Base-by-base conservation (phyloP, 2,329 filamentous ascomycete genomes). In the Metarhizium album region DNA sequence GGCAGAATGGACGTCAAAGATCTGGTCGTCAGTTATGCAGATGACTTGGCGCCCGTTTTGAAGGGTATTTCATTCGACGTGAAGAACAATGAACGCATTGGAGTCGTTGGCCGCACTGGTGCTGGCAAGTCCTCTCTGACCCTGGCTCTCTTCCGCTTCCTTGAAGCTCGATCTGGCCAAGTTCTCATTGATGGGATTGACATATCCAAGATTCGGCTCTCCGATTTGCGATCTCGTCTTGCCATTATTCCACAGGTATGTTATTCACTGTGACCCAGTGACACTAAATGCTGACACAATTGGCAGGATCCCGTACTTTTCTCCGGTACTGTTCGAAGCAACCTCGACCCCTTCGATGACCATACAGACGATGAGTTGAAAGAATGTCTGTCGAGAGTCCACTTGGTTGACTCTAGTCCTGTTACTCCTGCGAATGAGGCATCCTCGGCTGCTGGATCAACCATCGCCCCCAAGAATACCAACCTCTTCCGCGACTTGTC, bases 101-200 rank as follows among this genome's bases (percentile, higher is more conserved):
- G 86, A n/a, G 82, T 90, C 3, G 82, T 90, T 4, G 87, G 87
- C 11, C 79, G 87, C 16, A 90, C 87, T 0, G 86, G 86, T 3
- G 86, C 86, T 0, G 86, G 86, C 51, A 90, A 90, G 66, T 87
- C 84, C 0, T 86, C 83, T 0, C 67, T 90, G 22, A 88, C 86
- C 0, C 71, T 90, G 1, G 85, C 86, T 0, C 70, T 90, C 1
- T 90, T 90, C 74, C 82, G 86, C 20, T 89, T 90, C 70, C 69
- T 90, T 13, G 84, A 89, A 62, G 78, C 83, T 0, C 68, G 74
- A 5, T 75, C 80, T 13, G 86, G 86, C 8, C 77, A 67, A 14
- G 82, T 90, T 54, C 63, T 73, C 52, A 85, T 91, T 54, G 87
- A 90, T 58, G 86, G 85, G 0, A 58, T 88, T 13, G 85, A 90